These are phyloP conservation scores for Lobosporangium transversale DNA, from an alignment of 192 early-diverging fungal genomes.

Conservation along the genomic window DNA sequence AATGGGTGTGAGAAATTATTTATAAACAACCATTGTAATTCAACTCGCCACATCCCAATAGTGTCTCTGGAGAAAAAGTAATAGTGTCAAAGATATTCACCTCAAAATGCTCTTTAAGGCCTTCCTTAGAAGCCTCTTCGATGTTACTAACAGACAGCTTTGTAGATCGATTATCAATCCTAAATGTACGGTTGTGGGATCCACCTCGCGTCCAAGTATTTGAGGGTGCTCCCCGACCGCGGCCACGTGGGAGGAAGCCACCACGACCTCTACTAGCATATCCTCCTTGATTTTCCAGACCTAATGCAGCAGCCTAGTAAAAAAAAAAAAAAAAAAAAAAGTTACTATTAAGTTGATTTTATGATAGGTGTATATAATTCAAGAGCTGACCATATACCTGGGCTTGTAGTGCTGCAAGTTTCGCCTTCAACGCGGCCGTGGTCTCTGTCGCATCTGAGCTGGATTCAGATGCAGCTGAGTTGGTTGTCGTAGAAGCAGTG, in stretches of 20 bases:
- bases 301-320: conserved; percentile 49
- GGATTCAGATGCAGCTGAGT: conserved; percentile 9
- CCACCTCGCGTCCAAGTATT: conserved; percentile 61
- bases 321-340: background rate
- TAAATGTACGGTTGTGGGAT: conserved; percentile 55
- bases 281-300: conserved; percentile 34
- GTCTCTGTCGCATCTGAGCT: conserved; percentile 35
- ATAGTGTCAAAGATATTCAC: conserved; percentile 43
- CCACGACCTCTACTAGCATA: conserved; percentile 50
- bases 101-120: conserved; percentile 72
- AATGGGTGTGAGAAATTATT: background rate
- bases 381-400: conserved; percentile 55
- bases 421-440: conserved; percentile 59
- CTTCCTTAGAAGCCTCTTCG: conserved; percentile 48
- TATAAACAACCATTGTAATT: background rate
- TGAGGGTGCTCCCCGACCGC: conserved; percentile 57
- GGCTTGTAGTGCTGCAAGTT: conserved; percentile 70
- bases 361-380: too few species aligned
- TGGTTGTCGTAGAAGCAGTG: background rate
- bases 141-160: conserved; percentile 72
- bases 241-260: conserved; percentile 42
- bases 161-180: conserved; percentile 76
- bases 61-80: background rate
- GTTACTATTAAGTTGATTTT: too few species aligned
- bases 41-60: too few species aligned